Evolutionary conservation across 1,284 basidiomycete genomes (phyloP).

Genomic region (Coniferiporia sulphurascens): DNA sequence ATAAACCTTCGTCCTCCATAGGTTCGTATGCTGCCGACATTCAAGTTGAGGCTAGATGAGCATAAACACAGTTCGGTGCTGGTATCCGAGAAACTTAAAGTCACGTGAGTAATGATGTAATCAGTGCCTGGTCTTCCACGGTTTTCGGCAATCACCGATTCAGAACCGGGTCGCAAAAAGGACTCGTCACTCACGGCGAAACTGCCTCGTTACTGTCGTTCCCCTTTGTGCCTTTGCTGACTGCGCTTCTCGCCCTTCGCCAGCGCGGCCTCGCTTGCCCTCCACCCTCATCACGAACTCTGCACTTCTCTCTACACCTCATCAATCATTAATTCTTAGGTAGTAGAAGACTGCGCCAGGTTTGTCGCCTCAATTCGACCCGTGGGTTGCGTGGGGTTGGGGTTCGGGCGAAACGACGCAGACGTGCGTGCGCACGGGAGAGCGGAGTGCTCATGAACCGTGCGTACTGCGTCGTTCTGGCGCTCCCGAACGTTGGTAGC

Average conservation of each 20-base stretch:
- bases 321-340: no score
- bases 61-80: not conserved
- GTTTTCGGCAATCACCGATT: not conserved
- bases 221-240: not conserved
- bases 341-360: no score
- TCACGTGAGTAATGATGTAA: not conserved
- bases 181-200: constrained; percentile 1
- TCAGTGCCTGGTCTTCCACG: not conserved
- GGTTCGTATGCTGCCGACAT: no score
- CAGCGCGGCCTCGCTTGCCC: not conserved
- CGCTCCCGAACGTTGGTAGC: not conserved
- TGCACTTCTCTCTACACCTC: no score
- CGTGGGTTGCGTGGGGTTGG: no score
- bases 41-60: no score
- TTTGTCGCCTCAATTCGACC: no score
- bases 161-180: not conserved
- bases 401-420: not conserved
- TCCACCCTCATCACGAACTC: no score
- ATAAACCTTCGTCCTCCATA: no score
- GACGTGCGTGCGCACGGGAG: not conserved
- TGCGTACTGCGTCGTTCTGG: not conserved
- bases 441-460: constrained; percentile 3
- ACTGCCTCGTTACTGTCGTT: constrained; percentile 7
- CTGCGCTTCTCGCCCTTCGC: no score
- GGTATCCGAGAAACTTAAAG: not conserved